Evolutionary conservation across 139 green algal species (phyloP).

Genomic region (Auxenochlorella protothecoides): DNA sequence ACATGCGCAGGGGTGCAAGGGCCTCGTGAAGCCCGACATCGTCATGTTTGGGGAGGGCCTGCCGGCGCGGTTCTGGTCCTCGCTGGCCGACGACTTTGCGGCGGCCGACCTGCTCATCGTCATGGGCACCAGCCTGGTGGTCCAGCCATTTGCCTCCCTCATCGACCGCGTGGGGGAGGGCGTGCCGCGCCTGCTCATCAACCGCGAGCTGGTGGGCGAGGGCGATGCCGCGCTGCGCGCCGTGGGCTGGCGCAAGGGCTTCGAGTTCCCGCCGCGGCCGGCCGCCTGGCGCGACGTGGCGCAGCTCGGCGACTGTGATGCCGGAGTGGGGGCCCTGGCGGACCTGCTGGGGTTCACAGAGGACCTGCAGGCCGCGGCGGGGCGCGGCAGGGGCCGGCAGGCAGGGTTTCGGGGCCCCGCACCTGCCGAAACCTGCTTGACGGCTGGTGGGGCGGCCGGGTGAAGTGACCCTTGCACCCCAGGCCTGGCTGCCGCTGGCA

Average conservation of each 20-base stretch:
- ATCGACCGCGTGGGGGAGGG: conserved; percentile 27
- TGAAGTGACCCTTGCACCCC: no score
- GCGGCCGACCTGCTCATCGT: conserved; percentile 74
- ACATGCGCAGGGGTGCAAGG: conserved; percentile 24
- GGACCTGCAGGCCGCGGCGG: conserved; percentile 30
- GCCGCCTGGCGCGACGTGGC: conserved; percentile 38
- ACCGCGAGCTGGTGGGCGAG: conserved; percentile 59
- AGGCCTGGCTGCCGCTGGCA: no score
- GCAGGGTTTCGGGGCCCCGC: no score
- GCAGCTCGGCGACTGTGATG: conserved; percentile 57
- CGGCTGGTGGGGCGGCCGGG: no score
- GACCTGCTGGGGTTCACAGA: conserved; percentile 45
- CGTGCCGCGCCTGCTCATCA: conserved; percentile 64
- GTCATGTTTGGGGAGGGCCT: conserved; percentile 84
- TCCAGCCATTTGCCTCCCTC: conserved; percentile 31
- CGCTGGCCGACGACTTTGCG: conserved; percentile 17
- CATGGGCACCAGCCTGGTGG: conserved; percentile 56
- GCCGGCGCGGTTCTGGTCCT: conserved; percentile 52
- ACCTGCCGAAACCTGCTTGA: no score
- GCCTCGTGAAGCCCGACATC: conserved; percentile 77
- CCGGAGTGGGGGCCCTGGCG: conserved; percentile 37
- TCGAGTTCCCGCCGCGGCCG: conserved; percentile 25
- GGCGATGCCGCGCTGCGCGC: not conserved
- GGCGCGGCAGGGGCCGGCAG: no score
- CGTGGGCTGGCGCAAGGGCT: conserved; percentile 21